A percentile compares a stretch with the other conserved stretches of the same genome.
Evolutionary conservation across 2,329 filamentous ascomycete genomes (phyloP).

Genomic region (Penicillium sp.): DNA sequence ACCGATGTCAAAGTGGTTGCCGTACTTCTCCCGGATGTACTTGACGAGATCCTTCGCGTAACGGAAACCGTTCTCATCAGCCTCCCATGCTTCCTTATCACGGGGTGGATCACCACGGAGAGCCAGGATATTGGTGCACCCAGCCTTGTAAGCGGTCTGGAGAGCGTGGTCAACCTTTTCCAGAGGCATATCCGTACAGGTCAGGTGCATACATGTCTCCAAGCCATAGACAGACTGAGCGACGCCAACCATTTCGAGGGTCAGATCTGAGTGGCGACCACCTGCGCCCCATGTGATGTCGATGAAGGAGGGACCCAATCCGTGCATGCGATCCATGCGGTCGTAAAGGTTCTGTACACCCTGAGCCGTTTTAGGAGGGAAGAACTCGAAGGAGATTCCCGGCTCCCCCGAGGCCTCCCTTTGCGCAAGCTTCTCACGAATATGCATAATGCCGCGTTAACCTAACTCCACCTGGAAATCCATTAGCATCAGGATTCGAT

Average conservation of each 20-base stretch:
- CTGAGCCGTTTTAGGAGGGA: conserved; percentile 82
- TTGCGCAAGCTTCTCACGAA: conserved; percentile 83
- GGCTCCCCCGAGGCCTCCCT: conserved; percentile 73
- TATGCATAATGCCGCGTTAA: conserved; percentile 68
- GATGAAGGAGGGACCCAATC: conserved; percentile 88
- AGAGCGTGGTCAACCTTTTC: conserved; percentile 88
- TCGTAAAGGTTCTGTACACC: conserved; percentile 99
- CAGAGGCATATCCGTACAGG: conserved; percentile 95
- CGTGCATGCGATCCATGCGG: conserved; percentile 98
- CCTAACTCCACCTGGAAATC: background rate
- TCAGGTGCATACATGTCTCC: conserved; percentile 98
- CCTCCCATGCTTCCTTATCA: conserved; percentile 91
- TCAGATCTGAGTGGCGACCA: conserved; percentile 83
- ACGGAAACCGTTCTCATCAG: conserved; percentile 76
- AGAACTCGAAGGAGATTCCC: conserved; percentile 99
- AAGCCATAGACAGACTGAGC: conserved; percentile 92
- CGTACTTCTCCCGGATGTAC: conserved; percentile 74
- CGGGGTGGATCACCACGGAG: conserved; percentile 88
- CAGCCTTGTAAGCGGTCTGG: conserved; percentile 81
- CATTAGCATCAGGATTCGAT: conserved; percentile 2
- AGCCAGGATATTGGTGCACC: conserved; percentile 95
- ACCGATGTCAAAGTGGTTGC: conserved; percentile 92
- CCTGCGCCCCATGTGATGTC: conserved; percentile 98
- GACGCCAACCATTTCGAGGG: conserved; percentile 94
- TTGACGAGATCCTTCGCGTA: conserved; percentile 89